Base-by-base conservation (phyloP, 2,329 filamentous ascomycete species). In the Cladosporium sp. region DNA sequence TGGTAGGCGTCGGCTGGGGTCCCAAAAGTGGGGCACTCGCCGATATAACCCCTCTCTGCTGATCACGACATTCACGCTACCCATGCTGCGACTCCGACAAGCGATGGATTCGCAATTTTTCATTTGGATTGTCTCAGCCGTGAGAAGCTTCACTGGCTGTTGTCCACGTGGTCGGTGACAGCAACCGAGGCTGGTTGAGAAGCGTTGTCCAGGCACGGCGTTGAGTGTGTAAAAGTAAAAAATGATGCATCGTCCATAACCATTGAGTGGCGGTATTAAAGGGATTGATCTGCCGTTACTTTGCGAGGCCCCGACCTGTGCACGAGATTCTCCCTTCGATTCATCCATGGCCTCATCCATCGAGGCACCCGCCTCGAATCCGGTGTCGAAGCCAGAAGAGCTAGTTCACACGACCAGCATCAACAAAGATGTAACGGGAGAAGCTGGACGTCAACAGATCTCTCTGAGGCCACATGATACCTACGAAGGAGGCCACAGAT, bases 401-500 rank as follows among this genome's bases (percentile, higher is more conserved):
- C 47, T 43, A 8, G 32, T 50, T 11, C 13, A 20, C 20, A 50
- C 47, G 2, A 20, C 41, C 22, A 38, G 22, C 12, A 42, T 37
- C 27, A 30, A 41, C n/a, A 43, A 44, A 15, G 32, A 50, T 12
- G 27, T 15, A 5, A 18, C 36, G 17, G 24, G 24, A 24, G 40
- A 50, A 32, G 47, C 37, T 11, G 47, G 40, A n/a, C 47, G 41
- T 39, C 32, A 41, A 7, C 34, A 38, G 8, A 43, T 50, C 47
- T 30, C 30, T 9, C 47, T 44, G 7, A 34, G 19, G 17, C 78
- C 78, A 0, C 74, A 79, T 17, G 71, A 72, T 1, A 65, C 65
- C 4, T 85, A 84, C 57, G 81, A 85, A 58, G 79, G 80, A 3
- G 65, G 71, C 7, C 80, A 84, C 64, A 72, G 80, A 43, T 84